A percentile compares a stretch with the other conserved stretches of the same genome.
phyloP scores from a whole-genome alignment of 2,329 filamentous ascomycete species.

The Xylariales sp. region DNA sequence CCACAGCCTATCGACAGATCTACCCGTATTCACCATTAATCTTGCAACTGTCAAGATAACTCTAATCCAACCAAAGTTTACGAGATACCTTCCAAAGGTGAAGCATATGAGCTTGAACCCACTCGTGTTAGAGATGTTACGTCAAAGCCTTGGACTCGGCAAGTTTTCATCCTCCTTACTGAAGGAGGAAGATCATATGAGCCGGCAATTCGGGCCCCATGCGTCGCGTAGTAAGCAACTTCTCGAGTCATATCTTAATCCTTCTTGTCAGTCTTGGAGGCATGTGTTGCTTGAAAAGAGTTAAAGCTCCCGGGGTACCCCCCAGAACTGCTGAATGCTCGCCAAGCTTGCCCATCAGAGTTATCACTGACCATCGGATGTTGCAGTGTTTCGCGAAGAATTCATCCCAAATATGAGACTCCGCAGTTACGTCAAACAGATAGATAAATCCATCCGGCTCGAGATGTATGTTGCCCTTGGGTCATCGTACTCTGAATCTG shows the following conservation, averaged over 20 bases:
- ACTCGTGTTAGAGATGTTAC: neutral
- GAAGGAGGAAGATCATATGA: slow-evolving; percentile 8
- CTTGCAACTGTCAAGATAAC: neutral
- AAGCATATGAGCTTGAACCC: neutral
- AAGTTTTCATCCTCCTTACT: slow-evolving; percentile 8
- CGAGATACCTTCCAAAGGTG: neutral
- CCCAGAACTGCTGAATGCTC: too few species aligned
- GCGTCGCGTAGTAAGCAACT: too few species aligned
- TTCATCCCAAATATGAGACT: slow-evolving; percentile 10
- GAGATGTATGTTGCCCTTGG: neutral
- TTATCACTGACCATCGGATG: too few species aligned
- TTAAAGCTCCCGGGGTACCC: too few species aligned
- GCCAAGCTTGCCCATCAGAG: too few species aligned
- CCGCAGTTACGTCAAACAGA: slow-evolving; percentile 4
- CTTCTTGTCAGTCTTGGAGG: too few species aligned
- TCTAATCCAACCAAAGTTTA: neutral
- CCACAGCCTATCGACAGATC: neutral
- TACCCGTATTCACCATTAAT: neutral
- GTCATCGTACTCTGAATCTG: too few species aligned
- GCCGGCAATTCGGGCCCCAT: slow-evolving; percentile 6
- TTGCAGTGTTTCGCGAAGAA: slow-evolving; percentile 13
- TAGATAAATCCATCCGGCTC: slow-evolving; percentile 7
- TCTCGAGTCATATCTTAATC: too few species aligned
- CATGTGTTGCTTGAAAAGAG: too few species aligned
- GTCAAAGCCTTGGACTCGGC: slow-evolving; percentile 9